Evolutionary conservation across 78 protist species (phyloP), one percentile per base, ranked within the genome.

Genomic region (Cavenderia fasciculata): DNA sequence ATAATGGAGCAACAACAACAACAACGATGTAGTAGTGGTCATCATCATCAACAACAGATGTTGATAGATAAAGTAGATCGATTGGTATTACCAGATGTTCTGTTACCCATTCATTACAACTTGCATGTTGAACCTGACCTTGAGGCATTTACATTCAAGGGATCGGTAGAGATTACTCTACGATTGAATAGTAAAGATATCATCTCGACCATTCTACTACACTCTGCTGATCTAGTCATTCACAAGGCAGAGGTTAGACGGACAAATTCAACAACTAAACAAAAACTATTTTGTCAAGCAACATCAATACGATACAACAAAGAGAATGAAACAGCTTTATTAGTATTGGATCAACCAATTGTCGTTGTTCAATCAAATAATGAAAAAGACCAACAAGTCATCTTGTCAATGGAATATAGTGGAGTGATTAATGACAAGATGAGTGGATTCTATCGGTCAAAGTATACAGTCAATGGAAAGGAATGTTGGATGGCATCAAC

Each of bases 401-500:
- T 73, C 29, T 59, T 59, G n/a, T 40, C 72, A 16, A 63, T 63
- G 21, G 19, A 31, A 3, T 63, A 31, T 10, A 38, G 31, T 31
- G 69, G 69, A 23, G 21, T 16, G 4, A 3, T 61, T 66, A 86
- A 65, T 63, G 95, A 92, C 23, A 61, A 92, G 38, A 8, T 92
- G 29, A 63, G 12, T 33, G 95, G 95, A 21, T 86, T 92, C 75
- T 92, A 92, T 74, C 34, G 87, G 4, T 72, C 93, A 54, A 43
- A 31, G 14, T 90, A 90, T 73, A 47, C 59, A n/a, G 25, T 47
- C 19, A 25, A 90, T 23, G 94, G 94, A 19, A 74, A 69, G 25
- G 86, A 90, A 29, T 62, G 56, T 33, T 74, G 71, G 31, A 72
- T 97, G 59, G 96, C 87, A 21, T 61, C 85, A n/a, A 95, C 99